phyloP scores from a whole-genome alignment of 2,329 filamentous ascomycete genomes.

The Monosporascus cannonballus region DNA sequence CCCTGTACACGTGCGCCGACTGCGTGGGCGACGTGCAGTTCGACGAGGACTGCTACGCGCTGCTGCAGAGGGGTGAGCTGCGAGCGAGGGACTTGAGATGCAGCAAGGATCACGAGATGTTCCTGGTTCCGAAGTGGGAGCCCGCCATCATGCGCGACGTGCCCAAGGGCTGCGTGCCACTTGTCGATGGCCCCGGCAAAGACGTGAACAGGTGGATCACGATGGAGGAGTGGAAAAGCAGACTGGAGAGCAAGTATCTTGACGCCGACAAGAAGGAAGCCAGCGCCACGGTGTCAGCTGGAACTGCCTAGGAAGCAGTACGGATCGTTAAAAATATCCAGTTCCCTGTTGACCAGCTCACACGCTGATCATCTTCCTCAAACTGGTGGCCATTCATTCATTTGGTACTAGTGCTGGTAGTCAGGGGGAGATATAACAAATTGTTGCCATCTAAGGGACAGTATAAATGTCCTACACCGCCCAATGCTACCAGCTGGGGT shows the following conservation, averaged over 20 bases:
- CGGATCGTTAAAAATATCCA: background rate
- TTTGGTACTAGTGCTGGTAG: too few species aligned
- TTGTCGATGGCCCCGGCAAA: constrained; percentile 11
- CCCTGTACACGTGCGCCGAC: constrained; percentile 22
- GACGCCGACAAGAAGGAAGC: constrained; percentile 1
- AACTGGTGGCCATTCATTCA: too few species aligned
- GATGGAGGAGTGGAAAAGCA: constrained; percentile 20
- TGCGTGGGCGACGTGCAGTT: constrained; percentile 18
- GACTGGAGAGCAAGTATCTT: constrained; percentile 17
- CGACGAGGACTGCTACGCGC: constrained; percentile 14
- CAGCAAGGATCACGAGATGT: constrained; percentile 17
- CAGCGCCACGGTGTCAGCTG: background rate
- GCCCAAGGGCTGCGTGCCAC: constrained; percentile 16
- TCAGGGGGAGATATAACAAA: too few species aligned
- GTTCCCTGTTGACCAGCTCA: too few species aligned
- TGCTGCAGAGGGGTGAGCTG: constrained; percentile 13
- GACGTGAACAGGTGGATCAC: constrained; percentile 18
- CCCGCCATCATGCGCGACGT: constrained; percentile 11
- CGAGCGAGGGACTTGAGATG: constrained; percentile 13
- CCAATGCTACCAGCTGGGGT: too few species aligned
- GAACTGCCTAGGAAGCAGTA: background rate
- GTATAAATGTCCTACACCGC: too few species aligned
- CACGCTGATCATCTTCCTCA: too few species aligned
- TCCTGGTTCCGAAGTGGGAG: constrained; percentile 19
- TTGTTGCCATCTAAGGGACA: too few species aligned